Percentiles rank a stretch among this genome's conserved stretches.
Evolutionary conservation across 2,329 filamentous ascomycete species (phyloP).

Genomic region (Aureobasidium melanogenum): DNA sequence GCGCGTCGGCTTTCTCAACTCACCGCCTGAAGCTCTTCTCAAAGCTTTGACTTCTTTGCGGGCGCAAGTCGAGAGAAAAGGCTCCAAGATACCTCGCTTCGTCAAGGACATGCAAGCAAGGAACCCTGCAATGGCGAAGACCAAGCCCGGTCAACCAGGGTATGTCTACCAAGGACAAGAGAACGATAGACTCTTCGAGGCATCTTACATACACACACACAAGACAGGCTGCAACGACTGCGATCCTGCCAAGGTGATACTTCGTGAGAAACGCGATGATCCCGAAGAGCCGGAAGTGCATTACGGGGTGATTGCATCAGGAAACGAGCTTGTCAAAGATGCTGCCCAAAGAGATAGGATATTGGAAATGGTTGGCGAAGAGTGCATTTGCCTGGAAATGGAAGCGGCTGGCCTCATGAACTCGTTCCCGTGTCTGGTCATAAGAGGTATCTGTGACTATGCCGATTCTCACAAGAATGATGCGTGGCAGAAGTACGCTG

Average conservation of each 20-base stretch:
- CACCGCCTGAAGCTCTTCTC: neutral
- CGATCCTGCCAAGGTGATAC: neutral
- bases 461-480: constrained; percentile 16
- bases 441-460: constrained; percentile 15
- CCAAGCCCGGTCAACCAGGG: neutral
- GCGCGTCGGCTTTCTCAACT: neutral
- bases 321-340: neutral
- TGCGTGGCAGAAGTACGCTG: constrained; percentile 14
- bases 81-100: neutral
- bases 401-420: constrained; percentile 11
- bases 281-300: neutral
- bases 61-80: neutral
- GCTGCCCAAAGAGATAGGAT: neutral
- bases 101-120: neutral
- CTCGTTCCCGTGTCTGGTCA: constrained; percentile 15
- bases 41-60: neutral
- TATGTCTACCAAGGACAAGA: neutral
- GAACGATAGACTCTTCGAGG: neutral
- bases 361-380: constrained; percentile 12
- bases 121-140: neutral
- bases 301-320: neutral
- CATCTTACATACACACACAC: neutral
- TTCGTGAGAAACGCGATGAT: neutral
- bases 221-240: neutral
- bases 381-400: constrained; percentile 20